These are phyloP conservation scores for Lobosporangium transversale DNA, from an alignment of 192 early-diverging fungal species.

Conservation along the genomic window DNA sequence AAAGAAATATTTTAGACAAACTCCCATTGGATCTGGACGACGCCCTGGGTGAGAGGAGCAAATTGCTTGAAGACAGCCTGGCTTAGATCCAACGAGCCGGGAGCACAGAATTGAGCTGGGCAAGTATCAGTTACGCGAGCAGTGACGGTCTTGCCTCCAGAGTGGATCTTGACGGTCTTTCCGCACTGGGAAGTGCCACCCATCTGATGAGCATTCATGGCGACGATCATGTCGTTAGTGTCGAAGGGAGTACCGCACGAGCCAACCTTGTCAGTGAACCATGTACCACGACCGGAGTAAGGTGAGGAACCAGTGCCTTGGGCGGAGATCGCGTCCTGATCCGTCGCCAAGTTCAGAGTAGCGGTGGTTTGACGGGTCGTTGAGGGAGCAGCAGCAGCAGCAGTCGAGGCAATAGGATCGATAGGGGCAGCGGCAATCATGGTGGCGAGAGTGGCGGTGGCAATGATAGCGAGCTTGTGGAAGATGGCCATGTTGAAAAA, in stretches of 20 bases:
- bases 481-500: constrained; percentile 34
- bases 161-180: constrained; percentile 30
- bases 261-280: constrained; percentile 54
- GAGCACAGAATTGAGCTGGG: constrained; percentile 53
- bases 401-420: neutral
- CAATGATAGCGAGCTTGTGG: constrained; percentile 47
- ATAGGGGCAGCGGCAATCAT: constrained; percentile 27
- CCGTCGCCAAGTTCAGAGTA: constrained; percentile 1
- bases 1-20: constrained; percentile 38
- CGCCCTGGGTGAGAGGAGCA: constrained; percentile 43
- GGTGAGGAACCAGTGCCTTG: neutral
- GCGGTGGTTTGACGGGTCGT: constrained; percentile 28
- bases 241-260: constrained; percentile 53
- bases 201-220: constrained; percentile 54
- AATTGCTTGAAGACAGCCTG: constrained; percentile 53
- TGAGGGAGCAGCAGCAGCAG: neutral
- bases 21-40: constrained; percentile 52
- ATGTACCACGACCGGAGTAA: constrained; percentile 51
- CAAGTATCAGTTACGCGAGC: constrained; percentile 59
- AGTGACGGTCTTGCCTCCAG: constrained; percentile 40
- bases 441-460: constrained; percentile 34
- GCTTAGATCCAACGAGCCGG: constrained; percentile 47
- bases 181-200: constrained; percentile 52
- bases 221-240: constrained; percentile 55
- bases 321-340: neutral